Evolutionary conservation across 805 yeast species (phyloP).

Genomic region (Sugiyamaella boreocaroliniensis): DNA sequence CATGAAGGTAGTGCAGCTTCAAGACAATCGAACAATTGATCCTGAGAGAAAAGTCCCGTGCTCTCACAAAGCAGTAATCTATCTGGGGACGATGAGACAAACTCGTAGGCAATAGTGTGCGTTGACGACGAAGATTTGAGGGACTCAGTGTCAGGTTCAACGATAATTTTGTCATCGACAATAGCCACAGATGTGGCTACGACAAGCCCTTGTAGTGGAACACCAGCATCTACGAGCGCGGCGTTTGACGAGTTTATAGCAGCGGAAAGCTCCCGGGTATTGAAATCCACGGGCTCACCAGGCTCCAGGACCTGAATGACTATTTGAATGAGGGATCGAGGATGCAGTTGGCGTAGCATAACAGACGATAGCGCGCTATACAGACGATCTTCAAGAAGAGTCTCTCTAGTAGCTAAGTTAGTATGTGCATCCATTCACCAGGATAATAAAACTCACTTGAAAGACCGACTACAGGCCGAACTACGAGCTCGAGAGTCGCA

Average conservation of each 20-base stretch:
- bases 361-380: slow-evolving; percentile 53
- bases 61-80: slow-evolving; percentile 67
- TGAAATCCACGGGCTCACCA: slow-evolving; percentile 37
- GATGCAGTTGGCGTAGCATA: slow-evolving; percentile 58
- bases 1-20: slow-evolving; percentile 46
- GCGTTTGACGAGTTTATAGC: slow-evolving; percentile 66
- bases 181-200: slow-evolving; percentile 49
- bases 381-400: slow-evolving; percentile 64
- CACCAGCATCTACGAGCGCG: slow-evolving; percentile 76
- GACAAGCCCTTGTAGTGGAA: slow-evolving; percentile 60
- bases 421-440: not conserved
- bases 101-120: slow-evolving; percentile 59
- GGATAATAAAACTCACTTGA: slow-evolving; percentile 35
- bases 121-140: slow-evolving; percentile 45
- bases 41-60: slow-evolving; percentile 58
- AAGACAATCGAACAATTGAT: slow-evolving; percentile 46
- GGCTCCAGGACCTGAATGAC: slow-evolving; percentile 58
- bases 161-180: slow-evolving; percentile 22
- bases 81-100: slow-evolving; percentile 44
- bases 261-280: slow-evolving; percentile 51
- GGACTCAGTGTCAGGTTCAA: slow-evolving; percentile 43
- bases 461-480: slow-evolving; percentile 73
- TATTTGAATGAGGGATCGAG: slow-evolving; percentile 70
- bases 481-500: slow-evolving; percentile 69
- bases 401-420: slow-evolving; percentile 52